Conservation (phyloP, 2,329 filamentous ascomycete genomes). For the Sporothrix euskadiensis region DNA sequence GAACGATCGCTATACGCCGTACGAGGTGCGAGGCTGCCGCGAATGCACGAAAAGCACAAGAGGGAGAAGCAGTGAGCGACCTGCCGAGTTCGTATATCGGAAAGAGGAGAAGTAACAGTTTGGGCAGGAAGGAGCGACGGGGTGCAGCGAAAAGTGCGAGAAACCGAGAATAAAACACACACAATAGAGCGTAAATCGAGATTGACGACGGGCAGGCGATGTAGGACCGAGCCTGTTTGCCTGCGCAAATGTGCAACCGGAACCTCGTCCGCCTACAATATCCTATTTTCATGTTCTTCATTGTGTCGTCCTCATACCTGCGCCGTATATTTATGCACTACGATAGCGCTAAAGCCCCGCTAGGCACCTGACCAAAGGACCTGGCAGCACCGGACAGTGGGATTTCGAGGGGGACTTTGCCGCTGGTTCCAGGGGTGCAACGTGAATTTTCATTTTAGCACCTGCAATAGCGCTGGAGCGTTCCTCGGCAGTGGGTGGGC, state of each 20-base stretch:
- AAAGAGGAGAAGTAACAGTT: background rate
- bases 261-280: background rate
- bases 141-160: background rate
- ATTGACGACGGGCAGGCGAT: background rate
- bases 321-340: conserved; percentile 11
- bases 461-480: background rate
- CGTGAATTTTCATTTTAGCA: background rate
- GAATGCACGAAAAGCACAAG: background rate
- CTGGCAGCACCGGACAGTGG: background rate
- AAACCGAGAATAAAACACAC: background rate
- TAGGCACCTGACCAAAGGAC: conserved; percentile 6
- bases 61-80: background rate
- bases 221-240: background rate
- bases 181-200: background rate
- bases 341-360: background rate
- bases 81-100: conserved; percentile 3
- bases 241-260: background rate
- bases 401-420: background rate
- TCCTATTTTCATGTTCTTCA: background rate
- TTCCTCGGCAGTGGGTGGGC: conserved; percentile 6
- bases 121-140: background rate
- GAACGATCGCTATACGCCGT: background rate
- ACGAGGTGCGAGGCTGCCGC: background rate
- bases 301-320: background rate
- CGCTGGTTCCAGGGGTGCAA: conserved; percentile 1